Conservation (phyloP, 1,284 basidiomycete genomes). For the Irpex rosettiformis region DNA sequence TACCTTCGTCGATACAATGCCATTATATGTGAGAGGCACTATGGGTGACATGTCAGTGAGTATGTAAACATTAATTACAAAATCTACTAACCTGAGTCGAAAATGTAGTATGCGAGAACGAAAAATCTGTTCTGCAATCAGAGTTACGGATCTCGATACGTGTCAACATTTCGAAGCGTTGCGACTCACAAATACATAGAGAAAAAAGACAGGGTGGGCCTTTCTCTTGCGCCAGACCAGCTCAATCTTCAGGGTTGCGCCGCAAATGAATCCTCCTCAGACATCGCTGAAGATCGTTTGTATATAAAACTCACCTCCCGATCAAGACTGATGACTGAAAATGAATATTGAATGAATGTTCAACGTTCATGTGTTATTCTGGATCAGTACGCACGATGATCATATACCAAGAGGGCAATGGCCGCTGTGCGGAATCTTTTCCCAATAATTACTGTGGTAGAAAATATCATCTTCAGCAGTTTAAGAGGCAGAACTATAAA, state of each 20-base stretch:
- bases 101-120: conserved; percentile 14
- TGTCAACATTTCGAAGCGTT: too few species aligned
- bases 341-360: background rate
- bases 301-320: conserved; percentile 4
- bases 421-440: conserved; percentile 13
- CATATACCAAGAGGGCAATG: conserved; percentile 12
- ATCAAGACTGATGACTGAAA: conserved; percentile 11
- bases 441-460: conserved; percentile 11
- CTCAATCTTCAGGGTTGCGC: conserved; percentile 13
- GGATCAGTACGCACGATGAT: conserved; percentile 7
- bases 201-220: conserved; percentile 16
- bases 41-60: background rate
- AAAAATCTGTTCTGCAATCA: conserved; percentile 21
- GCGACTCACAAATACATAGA: conserved; percentile 25
- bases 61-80: background rate
- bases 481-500: too few species aligned
- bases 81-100: conserved; percentile 10
- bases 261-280: too few species aligned
- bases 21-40: background rate
- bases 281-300: background rate
- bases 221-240: conserved; percentile 19
- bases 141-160: too few species aligned
- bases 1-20: background rate
- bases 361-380: background rate
- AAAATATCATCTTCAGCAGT: too few species aligned